Evolutionary conservation across 306 rosid genomes (phyloP), one percentile per base, ranked within the genome.

Genomic region (Dryas drummondii): DNA sequence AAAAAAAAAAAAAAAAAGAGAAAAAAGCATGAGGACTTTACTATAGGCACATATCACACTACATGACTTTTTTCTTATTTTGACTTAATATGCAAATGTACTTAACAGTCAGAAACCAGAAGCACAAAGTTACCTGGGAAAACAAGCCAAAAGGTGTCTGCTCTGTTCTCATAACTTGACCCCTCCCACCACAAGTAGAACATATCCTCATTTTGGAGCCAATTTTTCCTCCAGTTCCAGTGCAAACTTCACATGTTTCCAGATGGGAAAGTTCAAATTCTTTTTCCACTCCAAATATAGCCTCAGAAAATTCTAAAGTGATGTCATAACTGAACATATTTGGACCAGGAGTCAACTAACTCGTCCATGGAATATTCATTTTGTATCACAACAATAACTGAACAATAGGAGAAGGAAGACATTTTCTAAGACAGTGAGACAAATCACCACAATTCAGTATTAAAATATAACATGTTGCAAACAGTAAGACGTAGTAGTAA

Each of bases 91-190:
- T 13, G 52, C 2, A 37, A 9, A 62, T 47, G 16, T 44, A 26
- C 3, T 56, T 62, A 57, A 63, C 70, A 63, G 47, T 44, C 50
- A 61, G 68, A 53, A 76, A 44, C 61, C 76, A 64, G 49, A 68
- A 75, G 72, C 47, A 9, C 48, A 26, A 59, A 48, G 57, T 66
- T 82, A 94, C 99, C 99, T 94, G 97, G 40, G 97, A 94, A 87
- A 94, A 94, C 91, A 94, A 40, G 79, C 99, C 99, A 83, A 94
- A 94, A 82, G 99, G 99, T 76, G 99, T 94, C 84, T 90, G 99
- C 81, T 94, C 99, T 22, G 99, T 90, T 87, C 92, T 94, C 99
- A 94, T 94, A 84, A 94, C 97, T 82, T 94, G 99, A 85, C 99
- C 99, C 84, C 99, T 90, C 63, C 99, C 99, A 79, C 99, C 99